Evolutionary conservation across 805 yeast species (phyloP).

Genomic region (Cyberlindnera mycetangii): DNA sequence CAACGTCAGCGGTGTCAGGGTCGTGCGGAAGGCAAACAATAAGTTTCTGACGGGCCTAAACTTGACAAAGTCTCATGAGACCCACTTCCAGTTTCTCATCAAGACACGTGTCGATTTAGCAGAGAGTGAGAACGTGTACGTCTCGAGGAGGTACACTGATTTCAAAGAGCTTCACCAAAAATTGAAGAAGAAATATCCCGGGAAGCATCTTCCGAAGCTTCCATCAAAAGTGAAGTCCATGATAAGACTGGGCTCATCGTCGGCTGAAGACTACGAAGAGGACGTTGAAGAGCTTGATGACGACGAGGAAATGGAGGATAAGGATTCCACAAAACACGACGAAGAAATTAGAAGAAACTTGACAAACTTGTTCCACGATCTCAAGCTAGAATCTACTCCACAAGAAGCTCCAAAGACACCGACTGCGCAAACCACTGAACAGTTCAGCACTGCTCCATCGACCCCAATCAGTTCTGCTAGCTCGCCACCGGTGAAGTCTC

Average conservation of each 20-base stretch:
- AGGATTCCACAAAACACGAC: constrained; percentile 20
- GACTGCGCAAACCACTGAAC: constrained; percentile 1
- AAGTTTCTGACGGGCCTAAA: constrained; percentile 25
- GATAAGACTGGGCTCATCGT: constrained; percentile 27
- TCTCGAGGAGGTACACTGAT: constrained; percentile 63
- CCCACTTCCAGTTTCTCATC: constrained; percentile 25
- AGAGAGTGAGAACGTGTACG: constrained; percentile 26
- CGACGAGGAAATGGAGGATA: constrained; percentile 15
- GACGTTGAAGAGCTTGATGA: constrained; percentile 21
- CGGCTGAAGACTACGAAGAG: constrained; percentile 16
- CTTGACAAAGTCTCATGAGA: constrained; percentile 20
- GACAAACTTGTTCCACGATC: constrained; percentile 20
- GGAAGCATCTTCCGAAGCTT: constrained; percentile 55
- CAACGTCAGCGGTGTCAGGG: constrained; percentile 66
- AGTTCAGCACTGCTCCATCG: constrained; percentile 4
- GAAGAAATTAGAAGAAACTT: constrained; percentile 20
- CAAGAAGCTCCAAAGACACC: constrained; percentile 8
- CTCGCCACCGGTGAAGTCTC: not conserved
- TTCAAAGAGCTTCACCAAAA: constrained; percentile 55
- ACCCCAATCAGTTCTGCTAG: not conserved
- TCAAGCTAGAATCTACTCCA: constrained; percentile 9
- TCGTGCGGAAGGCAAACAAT: constrained; percentile 29
- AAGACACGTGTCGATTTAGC: constrained; percentile 21
- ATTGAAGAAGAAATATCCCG: constrained; percentile 63
- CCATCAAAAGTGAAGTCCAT: constrained; percentile 51